phyloP scores from a whole-genome alignment of 1,284 basidiomycete genomes.

The Trichosporon asahii region DNA sequence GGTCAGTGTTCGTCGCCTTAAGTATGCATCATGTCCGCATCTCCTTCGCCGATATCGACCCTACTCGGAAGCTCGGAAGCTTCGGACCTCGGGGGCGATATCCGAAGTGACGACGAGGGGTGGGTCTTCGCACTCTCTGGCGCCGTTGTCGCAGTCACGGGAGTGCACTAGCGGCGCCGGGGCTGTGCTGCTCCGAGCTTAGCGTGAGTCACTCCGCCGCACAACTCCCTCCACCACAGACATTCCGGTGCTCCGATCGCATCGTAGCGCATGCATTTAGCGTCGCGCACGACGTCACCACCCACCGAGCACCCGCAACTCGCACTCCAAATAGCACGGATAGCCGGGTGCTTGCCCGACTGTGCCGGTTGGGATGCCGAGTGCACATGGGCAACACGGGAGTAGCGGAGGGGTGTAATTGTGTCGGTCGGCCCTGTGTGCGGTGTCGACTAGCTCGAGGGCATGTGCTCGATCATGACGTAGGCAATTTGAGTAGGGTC shows the following conservation, averaged over 20 bases:
- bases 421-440: background rate
- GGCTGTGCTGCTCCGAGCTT: background rate
- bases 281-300: background rate
- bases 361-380: background rate
- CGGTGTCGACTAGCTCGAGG: background rate
- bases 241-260: background rate
- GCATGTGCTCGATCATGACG: background rate
- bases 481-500: background rate
- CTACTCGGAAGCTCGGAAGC: background rate
- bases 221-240: background rate
- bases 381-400: background rate
- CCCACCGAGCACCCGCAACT: background rate
- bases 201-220: background rate
- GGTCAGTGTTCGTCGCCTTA: background rate
- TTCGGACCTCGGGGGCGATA: too few species aligned
- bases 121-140: background rate
- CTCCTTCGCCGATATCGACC: background rate
- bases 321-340: too few species aligned
- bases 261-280: background rate
- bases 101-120: background rate
- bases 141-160: background rate
- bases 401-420: background rate
- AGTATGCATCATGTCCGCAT: background rate
- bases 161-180: background rate
- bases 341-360: background rate